phyloP scores from a whole-genome alignment of 108 stramenopile species.

The Fistulifera pelliculosa region DNA sequence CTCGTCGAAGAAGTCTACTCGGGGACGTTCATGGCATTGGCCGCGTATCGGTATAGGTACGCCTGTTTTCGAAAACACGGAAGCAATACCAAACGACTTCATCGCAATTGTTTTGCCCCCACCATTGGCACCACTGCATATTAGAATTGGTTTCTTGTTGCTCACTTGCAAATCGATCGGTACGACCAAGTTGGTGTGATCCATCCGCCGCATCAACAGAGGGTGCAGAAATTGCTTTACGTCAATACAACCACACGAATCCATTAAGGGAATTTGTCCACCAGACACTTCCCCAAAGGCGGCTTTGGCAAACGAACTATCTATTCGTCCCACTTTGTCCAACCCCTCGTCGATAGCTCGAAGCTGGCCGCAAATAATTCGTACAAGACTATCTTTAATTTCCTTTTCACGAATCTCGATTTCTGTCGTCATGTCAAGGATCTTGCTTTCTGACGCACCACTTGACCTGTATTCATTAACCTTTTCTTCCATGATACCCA shows the following conservation, averaged over 20 bases:
- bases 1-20: slow-evolving; percentile 48
- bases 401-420: slow-evolving; percentile 34
- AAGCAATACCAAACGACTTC: slow-evolving; percentile 70
- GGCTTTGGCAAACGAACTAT: slow-evolving; percentile 63
- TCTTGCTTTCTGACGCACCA: slow-evolving; percentile 7
- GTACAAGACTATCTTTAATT: slow-evolving; percentile 27
- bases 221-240: slow-evolving; percentile 48
- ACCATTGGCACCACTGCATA: slow-evolving; percentile 69
- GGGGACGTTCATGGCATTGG: neutral
- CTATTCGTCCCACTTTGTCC: slow-evolving; percentile 47
- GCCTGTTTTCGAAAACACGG: slow-evolving; percentile 34
- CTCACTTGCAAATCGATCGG: slow-evolving; percentile 56
- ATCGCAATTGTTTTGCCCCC: slow-evolving; percentile 73
- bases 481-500: slow-evolving; percentile 31
- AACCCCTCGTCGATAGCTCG: slow-evolving; percentile 30
- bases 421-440: slow-evolving; percentile 2
- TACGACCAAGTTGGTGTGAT: slow-evolving; percentile 17
- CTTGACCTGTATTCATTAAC: slow-evolving; percentile 17
- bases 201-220: slow-evolving; percentile 26
- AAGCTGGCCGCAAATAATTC: slow-evolving; percentile 25
- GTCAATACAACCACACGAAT: slow-evolving; percentile 20
- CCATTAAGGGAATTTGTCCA: slow-evolving; percentile 11
- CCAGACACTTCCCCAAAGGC: slow-evolving; percentile 37
- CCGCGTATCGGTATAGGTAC: slow-evolving; percentile 32
- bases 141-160: slow-evolving; percentile 21